Conservation (phyloP, 2,329 filamentous ascomycete species). For the Aureobasidium uvarum region DNA sequence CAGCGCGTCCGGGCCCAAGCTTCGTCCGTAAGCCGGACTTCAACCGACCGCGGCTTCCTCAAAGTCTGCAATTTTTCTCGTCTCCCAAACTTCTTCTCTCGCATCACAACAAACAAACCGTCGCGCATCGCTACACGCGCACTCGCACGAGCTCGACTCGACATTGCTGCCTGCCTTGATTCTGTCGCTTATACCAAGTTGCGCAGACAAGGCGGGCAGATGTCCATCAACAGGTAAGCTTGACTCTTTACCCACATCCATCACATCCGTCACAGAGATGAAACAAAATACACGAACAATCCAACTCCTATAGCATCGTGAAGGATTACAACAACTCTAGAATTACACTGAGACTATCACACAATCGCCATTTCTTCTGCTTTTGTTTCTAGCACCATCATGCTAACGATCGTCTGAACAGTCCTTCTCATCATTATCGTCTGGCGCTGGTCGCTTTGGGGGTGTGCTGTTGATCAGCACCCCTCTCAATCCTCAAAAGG, state of each 20-base stretch:
- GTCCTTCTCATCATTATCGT: neutral
- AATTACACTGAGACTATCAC: slow-evolving; percentile 52
- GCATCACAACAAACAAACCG: slow-evolving; percentile 21
- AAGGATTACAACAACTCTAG: slow-evolving; percentile 53
- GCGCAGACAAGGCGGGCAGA: slow-evolving; percentile 11
- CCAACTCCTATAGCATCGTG: slow-evolving; percentile 56
- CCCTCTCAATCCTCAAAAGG: slow-evolving; percentile 25
- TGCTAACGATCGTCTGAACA: slow-evolving; percentile 16
- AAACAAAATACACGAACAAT: slow-evolving; percentile 50
- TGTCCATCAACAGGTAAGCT: slow-evolving; percentile 3
- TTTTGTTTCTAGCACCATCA: neutral
- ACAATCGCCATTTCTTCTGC: neutral
- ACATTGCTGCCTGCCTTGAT: slow-evolving; percentile 8
- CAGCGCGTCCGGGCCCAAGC: slow-evolving; percentile 5
- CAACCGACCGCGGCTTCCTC: slow-evolving; percentile 22
- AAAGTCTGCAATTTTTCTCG: slow-evolving; percentile 24
- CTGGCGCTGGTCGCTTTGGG: slow-evolving; percentile 3
- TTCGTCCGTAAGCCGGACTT: neutral
- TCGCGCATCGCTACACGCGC: neutral
- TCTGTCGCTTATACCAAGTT: neutral
- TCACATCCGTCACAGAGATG: slow-evolving; percentile 26
- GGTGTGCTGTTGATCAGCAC: neutral
- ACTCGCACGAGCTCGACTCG: slow-evolving; percentile 6
- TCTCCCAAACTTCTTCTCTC: neutral
- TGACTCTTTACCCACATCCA: neutral